These are phyloP conservation scores for Pythium sukuiense DNA, from an alignment of 352 stramenopile genomes.

Conservation along the genomic window DNA sequence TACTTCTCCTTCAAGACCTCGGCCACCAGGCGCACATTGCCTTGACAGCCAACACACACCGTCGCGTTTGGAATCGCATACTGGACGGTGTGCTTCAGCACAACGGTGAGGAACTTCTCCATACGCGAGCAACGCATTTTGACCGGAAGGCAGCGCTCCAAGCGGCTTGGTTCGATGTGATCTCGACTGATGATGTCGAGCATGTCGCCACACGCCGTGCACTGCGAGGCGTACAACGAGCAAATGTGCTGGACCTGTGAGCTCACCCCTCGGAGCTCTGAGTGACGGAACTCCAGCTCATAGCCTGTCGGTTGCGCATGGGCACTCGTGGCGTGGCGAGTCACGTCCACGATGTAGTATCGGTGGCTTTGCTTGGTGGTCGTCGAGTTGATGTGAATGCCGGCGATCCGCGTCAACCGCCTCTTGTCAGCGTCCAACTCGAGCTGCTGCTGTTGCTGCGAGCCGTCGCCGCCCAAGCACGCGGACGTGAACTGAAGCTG, in stretches of 20 bases:
- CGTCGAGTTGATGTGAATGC: neutral
- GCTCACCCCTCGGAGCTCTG: neutral
- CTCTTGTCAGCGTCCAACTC: neutral
- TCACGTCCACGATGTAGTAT: neutral
- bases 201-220: conserved; percentile 1
- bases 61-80: conserved; percentile 1
- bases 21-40: neutral
- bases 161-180: neutral
- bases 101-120: neutral
- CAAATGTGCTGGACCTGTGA: neutral
- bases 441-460: too few relatives aligned
- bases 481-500: neutral
- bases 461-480: too few relatives aligned
- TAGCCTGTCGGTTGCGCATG: neutral
- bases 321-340: neutral
- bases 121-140: neutral
- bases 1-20: conserved; percentile 10
- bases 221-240: neutral
- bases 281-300: neutral
- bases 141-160: neutral
- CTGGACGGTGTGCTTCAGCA: neutral
- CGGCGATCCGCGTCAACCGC: neutral
- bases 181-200: neutral
- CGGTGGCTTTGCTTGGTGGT: neutral
- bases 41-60: conserved; percentile 10